Evolutionary conservation across 2,329 filamentous ascomycete species (phyloP).

Genomic region (Canariomyces notabilis): DNA sequence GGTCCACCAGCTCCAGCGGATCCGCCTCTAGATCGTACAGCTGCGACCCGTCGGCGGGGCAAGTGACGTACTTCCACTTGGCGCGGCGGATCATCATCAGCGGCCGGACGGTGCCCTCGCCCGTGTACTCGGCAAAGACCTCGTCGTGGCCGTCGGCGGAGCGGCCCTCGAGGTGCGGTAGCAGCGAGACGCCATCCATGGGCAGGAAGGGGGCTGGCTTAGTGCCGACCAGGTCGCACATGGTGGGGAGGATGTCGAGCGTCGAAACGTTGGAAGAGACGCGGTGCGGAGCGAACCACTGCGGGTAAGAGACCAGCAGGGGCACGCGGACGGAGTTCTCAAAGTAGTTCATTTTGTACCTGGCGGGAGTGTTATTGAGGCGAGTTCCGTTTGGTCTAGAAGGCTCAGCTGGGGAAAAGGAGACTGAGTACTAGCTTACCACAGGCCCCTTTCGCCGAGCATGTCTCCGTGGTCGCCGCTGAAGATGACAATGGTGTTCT

Average conservation of each 20-base stretch:
- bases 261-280: constrained; percentile 84
- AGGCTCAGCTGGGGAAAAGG: neutral
- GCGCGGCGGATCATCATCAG: constrained; percentile 92
- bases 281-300: constrained; percentile 67
- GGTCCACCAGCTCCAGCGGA: constrained; percentile 70
- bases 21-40: constrained; percentile 75
- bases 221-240: constrained; percentile 75
- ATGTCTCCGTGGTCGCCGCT: constrained; percentile 94
- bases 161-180: constrained; percentile 67
- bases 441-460: constrained; percentile 85
- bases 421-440: constrained; percentile 55
- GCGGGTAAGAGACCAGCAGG: constrained; percentile 76
- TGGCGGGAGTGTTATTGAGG: constrained; percentile 17
- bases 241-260: constrained; percentile 82
- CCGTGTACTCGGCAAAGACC: constrained; percentile 93
- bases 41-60: constrained; percentile 76
- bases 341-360: constrained; percentile 95
- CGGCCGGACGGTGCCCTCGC: constrained; percentile 82
- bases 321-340: constrained; percentile 87
- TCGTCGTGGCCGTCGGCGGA: constrained; percentile 63
- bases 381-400: neutral
- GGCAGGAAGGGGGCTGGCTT: constrained; percentile 66
- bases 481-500: constrained; percentile 88
- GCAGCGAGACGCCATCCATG: constrained; percentile 76
- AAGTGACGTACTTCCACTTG: constrained; percentile 86